Base-by-base conservation (phyloP, 1,139 yeast genomes). In the Meyerozyma guilliermondii region DNA sequence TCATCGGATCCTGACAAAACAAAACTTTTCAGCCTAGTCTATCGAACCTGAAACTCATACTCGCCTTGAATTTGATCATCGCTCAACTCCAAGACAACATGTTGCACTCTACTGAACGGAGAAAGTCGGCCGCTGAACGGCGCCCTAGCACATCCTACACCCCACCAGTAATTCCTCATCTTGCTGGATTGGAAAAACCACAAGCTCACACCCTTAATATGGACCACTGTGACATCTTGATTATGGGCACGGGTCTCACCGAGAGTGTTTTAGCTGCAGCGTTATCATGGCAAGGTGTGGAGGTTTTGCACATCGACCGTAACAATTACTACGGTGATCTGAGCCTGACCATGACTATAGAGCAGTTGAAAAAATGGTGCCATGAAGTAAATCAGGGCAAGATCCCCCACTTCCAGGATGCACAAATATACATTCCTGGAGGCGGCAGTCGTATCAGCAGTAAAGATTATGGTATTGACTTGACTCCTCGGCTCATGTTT, bases 181-280 rank as follows among this genome's bases (percentile, higher is more conserved):
- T 85, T 44, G 87, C 88, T 0, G 92, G 91, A 2, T 72, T 83
- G 43, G 92, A 85, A 51, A 78, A 81, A 50, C 89, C 92, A 3
- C 73, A 68, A 42, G 71, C 64, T 39, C 68, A 66, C 43, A 60
- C 65, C 38, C 62, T 74, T 38, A 67, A 63, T 40, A 78, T 87
- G 11, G 84, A 81, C 42, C 74, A 78, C 45, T 87, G 88, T 55
- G 99, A 92, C 58, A 96, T 92, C 22, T 73, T 92, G 38, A 84
- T 92, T 44, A 76, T 86, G 52, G 98, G 99, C 29, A 92, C 98
- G 0, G 98, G 98, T 1, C 71, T 94, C 39, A 83, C 82, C 4
- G 96, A 94, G 62, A 80, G 89, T 53, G 82, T 94, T 11, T 67
- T 91, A 43, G 96, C 98, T 0, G 96, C 98, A 4, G 92, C 98